These are phyloP conservation scores for Ophiobolus disseminans DNA, from an alignment of 2,329 filamentous ascomycete genomes.

Conservation along the genomic window DNA sequence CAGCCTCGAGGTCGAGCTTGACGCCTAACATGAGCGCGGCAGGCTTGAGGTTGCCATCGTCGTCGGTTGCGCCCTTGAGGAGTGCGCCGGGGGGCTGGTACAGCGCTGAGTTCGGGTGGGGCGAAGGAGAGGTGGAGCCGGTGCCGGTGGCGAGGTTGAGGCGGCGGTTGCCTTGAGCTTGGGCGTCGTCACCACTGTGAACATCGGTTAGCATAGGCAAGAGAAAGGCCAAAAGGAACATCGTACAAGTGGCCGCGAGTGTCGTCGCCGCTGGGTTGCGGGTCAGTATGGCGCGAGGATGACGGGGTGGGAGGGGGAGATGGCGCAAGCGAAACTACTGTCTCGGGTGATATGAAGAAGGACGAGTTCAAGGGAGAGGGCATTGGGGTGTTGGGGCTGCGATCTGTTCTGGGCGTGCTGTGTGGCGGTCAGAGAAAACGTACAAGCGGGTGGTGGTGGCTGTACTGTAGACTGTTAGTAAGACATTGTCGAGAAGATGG, in stretches of 20 bases:
- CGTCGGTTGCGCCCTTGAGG: constrained; percentile 25
- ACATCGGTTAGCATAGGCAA: too few species aligned
- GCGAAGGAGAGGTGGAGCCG: not conserved
- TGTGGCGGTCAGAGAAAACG: not conserved
- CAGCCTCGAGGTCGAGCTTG: constrained; percentile 49
- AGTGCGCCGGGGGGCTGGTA: not conserved
- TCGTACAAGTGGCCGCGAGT: too few species aligned
- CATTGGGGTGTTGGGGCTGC: not conserved
- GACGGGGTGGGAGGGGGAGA: not conserved
- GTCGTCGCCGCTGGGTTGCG: not conserved
- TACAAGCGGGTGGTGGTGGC: not conserved
- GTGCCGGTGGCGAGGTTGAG: not conserved
- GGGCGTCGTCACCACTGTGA: too few species aligned
- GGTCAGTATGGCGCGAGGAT: not conserved
- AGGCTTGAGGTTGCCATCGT: constrained; percentile 44
- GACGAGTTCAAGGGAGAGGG: not conserved
- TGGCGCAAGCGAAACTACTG: not conserved
- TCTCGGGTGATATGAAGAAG: not conserved
- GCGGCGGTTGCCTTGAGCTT: not conserved
- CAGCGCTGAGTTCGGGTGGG: not conserved
- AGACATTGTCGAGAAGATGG: not conserved
- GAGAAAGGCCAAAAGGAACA: too few species aligned
- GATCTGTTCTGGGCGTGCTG: not conserved
- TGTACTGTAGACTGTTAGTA: not conserved
- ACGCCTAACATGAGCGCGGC: constrained; percentile 53